phyloP scores from a whole-genome alignment of 306 rosid species.

The Leucaena leucocephala region DNA sequence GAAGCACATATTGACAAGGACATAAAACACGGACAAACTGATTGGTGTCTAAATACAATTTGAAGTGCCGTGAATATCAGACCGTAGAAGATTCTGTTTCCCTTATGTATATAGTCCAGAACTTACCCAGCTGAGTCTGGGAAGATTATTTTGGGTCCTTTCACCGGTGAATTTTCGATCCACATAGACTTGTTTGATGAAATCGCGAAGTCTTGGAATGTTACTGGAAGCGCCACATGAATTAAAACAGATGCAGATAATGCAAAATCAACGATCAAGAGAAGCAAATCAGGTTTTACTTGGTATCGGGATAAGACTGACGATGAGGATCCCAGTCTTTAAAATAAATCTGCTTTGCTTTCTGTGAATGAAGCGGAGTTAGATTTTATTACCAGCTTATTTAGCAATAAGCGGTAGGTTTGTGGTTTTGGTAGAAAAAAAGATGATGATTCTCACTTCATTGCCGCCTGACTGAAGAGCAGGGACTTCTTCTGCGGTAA shows the following conservation, averaged over 20 bases:
- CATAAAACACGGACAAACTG: neutral
- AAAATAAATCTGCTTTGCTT: conserved; percentile 73
- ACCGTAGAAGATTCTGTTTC: neutral
- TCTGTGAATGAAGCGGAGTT: conserved; percentile 49
- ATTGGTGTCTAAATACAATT: neutral
- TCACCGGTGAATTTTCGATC: conserved; percentile 73
- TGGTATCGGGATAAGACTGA: conserved; percentile 64
- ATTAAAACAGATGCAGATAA: conserved; percentile 40
- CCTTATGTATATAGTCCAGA: neutral
- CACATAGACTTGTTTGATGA: conserved; percentile 73
- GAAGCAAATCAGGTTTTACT: conserved; percentile 43
- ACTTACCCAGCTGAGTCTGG: conserved; percentile 68
- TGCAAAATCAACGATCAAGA: conserved; percentile 12
- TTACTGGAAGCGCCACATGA: conserved; percentile 57
- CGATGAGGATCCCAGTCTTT: conserved; percentile 74
- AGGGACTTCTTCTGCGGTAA: conserved; percentile 69
- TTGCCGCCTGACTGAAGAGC: conserved; percentile 94
- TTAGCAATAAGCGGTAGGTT: neutral
- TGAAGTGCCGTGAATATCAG: neutral
- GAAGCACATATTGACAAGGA: neutral
- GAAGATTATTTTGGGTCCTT: conserved; percentile 45
- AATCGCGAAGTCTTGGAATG: conserved; percentile 64
- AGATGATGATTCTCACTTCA: conserved; percentile 54
- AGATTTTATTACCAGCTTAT: neutral
- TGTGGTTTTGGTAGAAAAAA: conserved; percentile 1